Base-by-base conservation (phyloP, 2,329 filamentous ascomycete genomes). In the Pestalotiopsis sp. region DNA sequence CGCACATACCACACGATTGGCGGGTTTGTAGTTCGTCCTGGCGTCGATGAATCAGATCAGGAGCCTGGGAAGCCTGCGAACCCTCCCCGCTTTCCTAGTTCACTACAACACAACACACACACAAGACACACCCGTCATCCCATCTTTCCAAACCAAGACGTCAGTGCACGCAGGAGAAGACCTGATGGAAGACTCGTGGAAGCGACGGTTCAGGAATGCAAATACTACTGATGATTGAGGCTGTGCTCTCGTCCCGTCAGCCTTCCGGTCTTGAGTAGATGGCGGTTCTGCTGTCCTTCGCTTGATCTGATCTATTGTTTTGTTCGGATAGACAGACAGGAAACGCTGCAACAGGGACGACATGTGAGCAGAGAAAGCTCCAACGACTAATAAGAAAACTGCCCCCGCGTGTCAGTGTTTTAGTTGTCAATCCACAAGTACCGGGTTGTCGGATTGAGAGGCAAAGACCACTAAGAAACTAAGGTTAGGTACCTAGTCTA, bases 1-100 rank as follows among this genome's bases (percentile, higher is more conserved):
- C 45, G 64, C 64, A 66, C 64, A 39, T 52, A 66, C n/a, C 56
- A 59, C 64, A 59, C 52, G 20, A 36, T 27, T 56, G 64, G 52
- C 23, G 39, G 36, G 31, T 13, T 66, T 36, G 31, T 36, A 7
- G 31, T 36, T 36, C 31, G 13, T n/a, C 45, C 45, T 52, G 45
- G 45, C 20, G 45, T 52, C 45, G 45, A 52, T 52, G 45, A 52
- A 52, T 52, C 45, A 52, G 17, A 52, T 52, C 45, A 52, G 17
- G 17, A 20, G 45, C 31, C 27, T 31, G 25, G 12, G 31, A 60
- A 38, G 45, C 31, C 27, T 31, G 25, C 20, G 31, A 60, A 38
- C 60, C 60, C 60, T 52, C n/a, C 45, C 45, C 45, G 45, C 45
- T 52, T 52, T 52, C 45, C 17, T n/a, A 52, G 6, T 52, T 20